phyloP scores from a whole-genome alignment of 495 filamentous ascomycete genomes.

The Aspergillus panamensis region DNA sequence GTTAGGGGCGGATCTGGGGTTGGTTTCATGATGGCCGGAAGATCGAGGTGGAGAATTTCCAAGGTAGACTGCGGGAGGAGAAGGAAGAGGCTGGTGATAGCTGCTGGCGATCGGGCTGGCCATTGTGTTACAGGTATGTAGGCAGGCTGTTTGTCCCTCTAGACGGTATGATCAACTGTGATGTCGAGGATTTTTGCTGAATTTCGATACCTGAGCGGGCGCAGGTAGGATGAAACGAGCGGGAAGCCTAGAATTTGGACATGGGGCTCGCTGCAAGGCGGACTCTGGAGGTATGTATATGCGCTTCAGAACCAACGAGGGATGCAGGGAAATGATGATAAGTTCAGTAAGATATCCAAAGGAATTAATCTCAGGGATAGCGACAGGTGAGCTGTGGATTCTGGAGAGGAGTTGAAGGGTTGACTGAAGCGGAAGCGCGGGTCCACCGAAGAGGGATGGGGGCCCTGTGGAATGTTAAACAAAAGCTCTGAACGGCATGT shows the following conservation, averaged over 20 bases:
- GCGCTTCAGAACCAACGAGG: conserved; percentile 5
- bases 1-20: conserved; percentile 25
- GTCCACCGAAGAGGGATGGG: conserved; percentile 18
- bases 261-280: conserved; percentile 14
- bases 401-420: conserved; percentile 9
- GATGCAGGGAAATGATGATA: conserved; percentile 7
- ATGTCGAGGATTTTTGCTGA: neutral
- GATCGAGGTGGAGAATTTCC: conserved; percentile 37
- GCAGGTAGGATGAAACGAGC: conserved; percentile 9
- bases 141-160: neutral
- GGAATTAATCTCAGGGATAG: conserved; percentile 1
- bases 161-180: too few species aligned
- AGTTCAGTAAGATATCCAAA: conserved; percentile 3
- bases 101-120: conserved; percentile 28
- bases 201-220: conserved; percentile 4
- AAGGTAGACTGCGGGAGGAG: conserved; percentile 44
- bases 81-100: conserved; percentile 32
- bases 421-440: conserved; percentile 14
- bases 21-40: conserved; percentile 23
- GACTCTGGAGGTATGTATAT: neutral
- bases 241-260: conserved; percentile 11
- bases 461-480: conserved; percentile 14
- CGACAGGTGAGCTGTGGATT: conserved; percentile 13
- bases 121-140: conserved; percentile 24
- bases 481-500: neutral